Base-by-base conservation (phyloP, 2,329 filamentous ascomycete species). In the Fusarium transvaalense region DNA sequence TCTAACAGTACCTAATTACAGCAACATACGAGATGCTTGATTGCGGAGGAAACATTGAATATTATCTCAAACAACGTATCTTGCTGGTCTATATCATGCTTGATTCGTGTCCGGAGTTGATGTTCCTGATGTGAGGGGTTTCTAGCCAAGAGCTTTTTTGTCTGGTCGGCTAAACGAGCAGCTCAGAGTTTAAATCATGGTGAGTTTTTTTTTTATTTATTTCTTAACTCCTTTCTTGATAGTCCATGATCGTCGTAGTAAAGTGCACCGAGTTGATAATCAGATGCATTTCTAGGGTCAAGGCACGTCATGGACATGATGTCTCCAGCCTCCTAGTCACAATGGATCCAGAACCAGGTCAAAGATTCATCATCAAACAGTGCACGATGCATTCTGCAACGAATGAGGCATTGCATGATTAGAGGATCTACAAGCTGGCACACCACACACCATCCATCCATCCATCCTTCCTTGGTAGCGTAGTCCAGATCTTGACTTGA, bases 401-500 rank as follows among this genome's bases (percentile, higher is more conserved):
- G 53, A 65, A 64, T 65, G 41, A 60, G 56, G 47, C 41, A 54
- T 51, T 62, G 53, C 32, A 61, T 69, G n/a, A 21, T 51, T 51
- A 46, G 31, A 51, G 37, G 66, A 69, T 69, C 66, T 67, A 66
- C 66, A 59, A 31, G 34, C 61, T 69, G 66, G 47, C 56, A 69
- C 61, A 69, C 66, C 56, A 65, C 55, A 60, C 45, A 34, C 56
- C 69, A 64, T 69, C 41, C 46, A 37, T 27, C 46, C 46, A 50
- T 50, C 23, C 63, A 19, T 45, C 42, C 10, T 45, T 19, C n/a
- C 25, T 29, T 45, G 27, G 27, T 45, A 45, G 42, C 27, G 42
- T 58, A 74, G 68, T 70, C 70, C 67, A 66, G 65, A 68, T 66
- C 62, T 68, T 54, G 53, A 45, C 72, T 74, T 54, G 71, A 69